Evolutionary conservation across 495 filamentous ascomycete genomes (phyloP).

Genomic region (Terfezia boudieri): DNA sequence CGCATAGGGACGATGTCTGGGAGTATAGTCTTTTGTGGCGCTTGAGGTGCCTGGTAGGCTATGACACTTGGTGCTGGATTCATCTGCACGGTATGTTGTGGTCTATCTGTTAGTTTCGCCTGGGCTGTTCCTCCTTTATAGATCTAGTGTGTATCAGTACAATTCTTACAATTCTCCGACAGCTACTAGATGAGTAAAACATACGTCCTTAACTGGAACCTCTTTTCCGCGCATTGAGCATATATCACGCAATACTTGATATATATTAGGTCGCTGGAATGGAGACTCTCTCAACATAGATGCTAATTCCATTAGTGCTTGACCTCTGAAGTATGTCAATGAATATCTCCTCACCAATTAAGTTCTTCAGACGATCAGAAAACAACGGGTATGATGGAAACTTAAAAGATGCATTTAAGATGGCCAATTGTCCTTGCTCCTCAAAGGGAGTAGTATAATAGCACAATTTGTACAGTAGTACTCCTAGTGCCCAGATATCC

Average conservation of each 20-base stretch:
- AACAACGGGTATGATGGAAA: constrained; percentile 73
- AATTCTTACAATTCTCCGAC: not conserved
- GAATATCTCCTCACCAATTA: constrained; percentile 47
- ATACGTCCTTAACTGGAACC: constrained; percentile 77
- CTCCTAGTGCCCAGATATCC: constrained; percentile 93
- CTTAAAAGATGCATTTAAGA: constrained; percentile 86
- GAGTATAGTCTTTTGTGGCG: constrained; percentile 45
- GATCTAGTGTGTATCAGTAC: constrained; percentile 35
- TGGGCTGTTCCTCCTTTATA: constrained; percentile 42
- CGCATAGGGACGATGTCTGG: constrained; percentile 93
- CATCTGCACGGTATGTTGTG: constrained; percentile 7
- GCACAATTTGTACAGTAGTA: constrained; percentile 91
- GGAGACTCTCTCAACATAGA: constrained; percentile 81
- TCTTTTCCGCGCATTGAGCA: constrained; percentile 76
- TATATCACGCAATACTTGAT: constrained; percentile 66
- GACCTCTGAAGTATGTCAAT: constrained; percentile 2
- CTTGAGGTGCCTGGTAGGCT: constrained; percentile 38
- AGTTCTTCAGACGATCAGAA: constrained; percentile 69
- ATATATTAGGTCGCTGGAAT: constrained; percentile 70
- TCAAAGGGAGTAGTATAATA: constrained; percentile 99
- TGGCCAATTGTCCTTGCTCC: constrained; percentile 93
- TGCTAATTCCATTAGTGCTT: constrained; percentile 26
- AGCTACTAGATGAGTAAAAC: constrained; percentile 15
- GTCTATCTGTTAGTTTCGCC: constrained; percentile 7
- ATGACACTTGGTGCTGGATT: constrained; percentile 17